A percentile compares a stretch with the other conserved stretches of the same genome.
Conservation (phyloP, 1,284 basidiomycete species). For the Rhodotorula glutinis region DNA sequence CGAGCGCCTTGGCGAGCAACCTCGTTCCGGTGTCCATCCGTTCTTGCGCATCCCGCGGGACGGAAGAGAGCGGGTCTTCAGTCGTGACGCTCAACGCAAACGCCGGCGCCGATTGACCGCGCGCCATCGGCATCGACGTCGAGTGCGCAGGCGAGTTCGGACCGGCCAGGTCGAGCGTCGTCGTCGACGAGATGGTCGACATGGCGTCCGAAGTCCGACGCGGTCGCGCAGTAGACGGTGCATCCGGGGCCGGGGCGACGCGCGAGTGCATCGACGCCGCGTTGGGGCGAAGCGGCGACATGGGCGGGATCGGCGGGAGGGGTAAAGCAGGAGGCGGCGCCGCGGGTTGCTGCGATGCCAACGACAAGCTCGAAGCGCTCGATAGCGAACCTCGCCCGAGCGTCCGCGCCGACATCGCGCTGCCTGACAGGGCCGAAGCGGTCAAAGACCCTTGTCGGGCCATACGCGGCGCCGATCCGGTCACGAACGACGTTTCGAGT, state of each 20-base stretch:
- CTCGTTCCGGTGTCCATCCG: slow-evolving; percentile 41
- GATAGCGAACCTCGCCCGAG: neutral
- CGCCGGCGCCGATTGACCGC: slow-evolving; percentile 8
- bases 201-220: neutral
- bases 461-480: slow-evolving; percentile 1
- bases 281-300: neutral
- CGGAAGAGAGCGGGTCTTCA: slow-evolving; percentile 33
- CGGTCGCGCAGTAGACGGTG: neutral
- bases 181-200: slow-evolving; percentile 21
- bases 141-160: slow-evolving; percentile 3
- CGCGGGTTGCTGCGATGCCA: neutral
- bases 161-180: slow-evolving; percentile 4
- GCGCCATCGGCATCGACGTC: slow-evolving; percentile 14
- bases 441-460: neutral
- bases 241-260: neutral
- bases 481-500: slow-evolving; percentile 18
- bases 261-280: neutral
- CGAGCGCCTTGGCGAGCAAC: slow-evolving; percentile 39
- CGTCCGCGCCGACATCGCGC: too few relatives aligned
- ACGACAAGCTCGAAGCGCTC: neutral
- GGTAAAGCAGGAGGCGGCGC: slow-evolving; percentile 11
- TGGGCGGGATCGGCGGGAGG: neutral
- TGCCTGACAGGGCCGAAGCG: too few relatives aligned
- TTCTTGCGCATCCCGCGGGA: slow-evolving; percentile 40
- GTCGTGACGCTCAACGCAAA: slow-evolving; percentile 32